Conservation (phyloP, 768 basidiomycete species). For the Scleroderma citrinum region DNA sequence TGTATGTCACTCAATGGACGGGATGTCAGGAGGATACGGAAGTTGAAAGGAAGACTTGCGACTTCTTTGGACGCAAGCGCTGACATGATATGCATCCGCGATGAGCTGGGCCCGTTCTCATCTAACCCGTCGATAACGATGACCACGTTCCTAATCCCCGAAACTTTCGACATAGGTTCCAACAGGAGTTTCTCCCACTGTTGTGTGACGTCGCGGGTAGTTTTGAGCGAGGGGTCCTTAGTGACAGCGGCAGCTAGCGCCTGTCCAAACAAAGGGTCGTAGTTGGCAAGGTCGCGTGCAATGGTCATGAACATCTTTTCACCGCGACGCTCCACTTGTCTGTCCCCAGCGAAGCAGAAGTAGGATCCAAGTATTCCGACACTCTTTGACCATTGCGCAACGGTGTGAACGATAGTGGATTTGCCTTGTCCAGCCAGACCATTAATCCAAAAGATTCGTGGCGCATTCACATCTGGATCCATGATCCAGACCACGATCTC, state of each 20-base stretch:
- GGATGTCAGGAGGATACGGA: constrained; percentile 7
- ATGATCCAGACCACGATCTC: background rate
- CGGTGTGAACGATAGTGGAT: background rate
- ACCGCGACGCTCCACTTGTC: background rate
- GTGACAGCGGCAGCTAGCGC: background rate
- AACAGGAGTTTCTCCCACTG: constrained; percentile 17
- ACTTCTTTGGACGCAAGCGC: background rate
- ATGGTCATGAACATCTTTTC: background rate
- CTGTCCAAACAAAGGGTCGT: constrained; percentile 5
- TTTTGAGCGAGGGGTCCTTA: background rate
- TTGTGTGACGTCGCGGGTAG: background rate
- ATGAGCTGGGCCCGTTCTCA: constrained; percentile 3
- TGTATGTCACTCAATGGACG: background rate
- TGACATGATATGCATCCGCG: constrained; percentile 10
- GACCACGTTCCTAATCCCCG: constrained; percentile 14
- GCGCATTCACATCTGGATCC: background rate
- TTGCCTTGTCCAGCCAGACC: constrained; percentile 2
- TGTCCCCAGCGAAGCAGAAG: background rate
- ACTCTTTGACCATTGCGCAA: background rate
- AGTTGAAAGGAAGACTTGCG: constrained; percentile 1
- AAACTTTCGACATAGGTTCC: constrained; percentile 2
- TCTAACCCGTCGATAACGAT: constrained; percentile 23
- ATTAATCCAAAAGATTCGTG: background rate
- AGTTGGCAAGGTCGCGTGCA: constrained; percentile 15
- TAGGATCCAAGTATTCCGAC: background rate